A percentile compares a stretch with the other conserved stretches of the same genome.
Evolutionary conservation across 257 asterid species (phyloP).

Genomic region (Nicotiana noctiflora): DNA sequence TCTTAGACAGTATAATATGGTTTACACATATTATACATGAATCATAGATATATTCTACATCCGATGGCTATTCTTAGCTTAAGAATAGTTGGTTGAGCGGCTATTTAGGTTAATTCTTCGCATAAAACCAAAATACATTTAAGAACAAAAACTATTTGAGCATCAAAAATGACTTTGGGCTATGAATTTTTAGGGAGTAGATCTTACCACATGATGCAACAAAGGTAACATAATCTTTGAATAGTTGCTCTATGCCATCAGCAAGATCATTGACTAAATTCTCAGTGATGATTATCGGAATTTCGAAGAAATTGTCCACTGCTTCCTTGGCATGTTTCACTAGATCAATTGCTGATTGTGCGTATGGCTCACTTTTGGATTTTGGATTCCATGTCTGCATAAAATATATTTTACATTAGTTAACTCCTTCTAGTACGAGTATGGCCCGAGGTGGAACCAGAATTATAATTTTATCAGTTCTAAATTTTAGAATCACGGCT

Average conservation of each 20-base stretch:
- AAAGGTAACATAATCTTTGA: slow-evolving; percentile 65
- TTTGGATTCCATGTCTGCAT: slow-evolving; percentile 91
- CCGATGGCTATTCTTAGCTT: no score
- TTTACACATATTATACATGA: no score
- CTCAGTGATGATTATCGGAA: slow-evolving; percentile 59
- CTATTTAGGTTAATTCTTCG: no score
- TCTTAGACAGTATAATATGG: no score
- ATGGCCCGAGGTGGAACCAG: no score
- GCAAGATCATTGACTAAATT: slow-evolving; percentile 51
- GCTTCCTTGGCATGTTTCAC: slow-evolving; percentile 51
- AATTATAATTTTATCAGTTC: no score
- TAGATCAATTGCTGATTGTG: slow-evolving; percentile 69
- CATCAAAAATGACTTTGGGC: not conserved
- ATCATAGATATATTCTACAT: no score
- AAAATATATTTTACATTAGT: not conserved
- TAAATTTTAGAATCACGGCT: no score
- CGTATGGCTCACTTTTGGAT: slow-evolving; percentile 87
- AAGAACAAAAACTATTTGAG: no score
- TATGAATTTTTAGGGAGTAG: not conserved
- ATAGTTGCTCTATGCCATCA: slow-evolving; percentile 65
- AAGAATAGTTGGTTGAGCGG: no score
- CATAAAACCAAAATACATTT: no score
- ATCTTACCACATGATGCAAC: slow-evolving; percentile 73
- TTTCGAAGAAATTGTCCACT: slow-evolving; percentile 60
- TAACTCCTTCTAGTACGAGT: not conserved